phyloP scores from a whole-genome alignment of 768 basidiomycete species.

The Podaxis sp. region DNA sequence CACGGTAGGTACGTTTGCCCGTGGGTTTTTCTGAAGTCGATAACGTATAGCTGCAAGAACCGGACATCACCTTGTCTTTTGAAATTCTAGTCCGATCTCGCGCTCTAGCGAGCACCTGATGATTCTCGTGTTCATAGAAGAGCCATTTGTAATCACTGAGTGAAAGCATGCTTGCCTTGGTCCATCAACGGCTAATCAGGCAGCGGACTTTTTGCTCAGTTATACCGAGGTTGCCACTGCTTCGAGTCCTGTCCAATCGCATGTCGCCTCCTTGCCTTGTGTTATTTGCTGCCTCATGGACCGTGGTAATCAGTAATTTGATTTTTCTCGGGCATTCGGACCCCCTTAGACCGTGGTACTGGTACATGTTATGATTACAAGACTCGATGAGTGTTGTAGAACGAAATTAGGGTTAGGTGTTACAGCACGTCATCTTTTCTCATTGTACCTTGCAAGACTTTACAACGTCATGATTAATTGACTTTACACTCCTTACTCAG shows the following conservation, averaged over 20 bases:
- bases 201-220: too few relatives aligned
- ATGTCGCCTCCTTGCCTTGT: background rate
- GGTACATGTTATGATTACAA: background rate
- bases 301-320: background rate
- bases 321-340: background rate
- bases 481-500: background rate
- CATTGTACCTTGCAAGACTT: conserved; percentile 9
- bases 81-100: too few relatives aligned
- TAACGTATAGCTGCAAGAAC: too few relatives aligned
- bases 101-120: too few relatives aligned
- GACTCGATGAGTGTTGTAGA: background rate
- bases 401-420: conserved; percentile 16
- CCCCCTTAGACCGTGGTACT: background rate
- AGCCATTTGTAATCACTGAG: too few relatives aligned
- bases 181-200: too few relatives aligned
- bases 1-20: too few relatives aligned
- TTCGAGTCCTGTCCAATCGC: background rate
- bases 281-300: background rate
- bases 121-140: too few relatives aligned
- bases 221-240: background rate
- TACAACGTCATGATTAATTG: background rate
- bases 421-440: conserved; percentile 18
- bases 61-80: too few relatives aligned
- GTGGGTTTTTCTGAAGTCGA: too few relatives aligned
- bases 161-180: too few relatives aligned